phyloP scores from a whole-genome alignment of 2,329 filamentous ascomycete genomes.

The Nemania sp. region DNA sequence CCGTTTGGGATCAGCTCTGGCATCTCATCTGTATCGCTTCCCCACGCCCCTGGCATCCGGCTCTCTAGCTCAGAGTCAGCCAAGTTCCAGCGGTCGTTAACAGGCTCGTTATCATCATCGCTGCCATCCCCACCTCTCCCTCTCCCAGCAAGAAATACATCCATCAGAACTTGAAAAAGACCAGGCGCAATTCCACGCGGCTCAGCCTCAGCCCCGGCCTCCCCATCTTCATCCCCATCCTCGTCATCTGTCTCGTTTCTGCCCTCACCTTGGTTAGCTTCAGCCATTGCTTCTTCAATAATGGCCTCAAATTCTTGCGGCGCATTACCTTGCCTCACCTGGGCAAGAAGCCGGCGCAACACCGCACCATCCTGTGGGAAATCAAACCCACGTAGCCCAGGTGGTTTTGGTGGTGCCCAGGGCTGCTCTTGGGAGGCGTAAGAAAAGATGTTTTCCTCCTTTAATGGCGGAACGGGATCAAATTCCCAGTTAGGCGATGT shows the following conservation, averaged over 20 bases:
- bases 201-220: slow-evolving; percentile 21
- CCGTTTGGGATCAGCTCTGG: slow-evolving; percentile 6
- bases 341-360: slow-evolving; percentile 41
- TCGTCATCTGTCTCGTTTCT: slow-evolving; percentile 35
- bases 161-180: slow-evolving; percentile 39
- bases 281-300: slow-evolving; percentile 41
- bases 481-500: slow-evolving; percentile 78
- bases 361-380: slow-evolving; percentile 33
- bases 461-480: slow-evolving; percentile 81
- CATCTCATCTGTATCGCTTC: slow-evolving; percentile 38
- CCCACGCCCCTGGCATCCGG: slow-evolving; percentile 47
- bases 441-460: slow-evolving; percentile 65
- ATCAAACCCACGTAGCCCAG: slow-evolving; percentile 14
- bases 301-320: slow-evolving; percentile 40
- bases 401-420: slow-evolving; percentile 53
- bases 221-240: slow-evolving; percentile 34
- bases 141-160: slow-evolving; percentile 32
- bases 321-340: slow-evolving; percentile 40
- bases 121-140: background rate
- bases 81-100: slow-evolving; percentile 28
- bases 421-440: slow-evolving; percentile 57
- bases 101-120: slow-evolving; percentile 10
- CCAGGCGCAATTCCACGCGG: slow-evolving; percentile 13
- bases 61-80: slow-evolving; percentile 23
- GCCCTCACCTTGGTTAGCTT: slow-evolving; percentile 23